phyloP scores from a whole-genome alignment of 805 yeast genomes.

The Yarrowia phangngaensis region DNA sequence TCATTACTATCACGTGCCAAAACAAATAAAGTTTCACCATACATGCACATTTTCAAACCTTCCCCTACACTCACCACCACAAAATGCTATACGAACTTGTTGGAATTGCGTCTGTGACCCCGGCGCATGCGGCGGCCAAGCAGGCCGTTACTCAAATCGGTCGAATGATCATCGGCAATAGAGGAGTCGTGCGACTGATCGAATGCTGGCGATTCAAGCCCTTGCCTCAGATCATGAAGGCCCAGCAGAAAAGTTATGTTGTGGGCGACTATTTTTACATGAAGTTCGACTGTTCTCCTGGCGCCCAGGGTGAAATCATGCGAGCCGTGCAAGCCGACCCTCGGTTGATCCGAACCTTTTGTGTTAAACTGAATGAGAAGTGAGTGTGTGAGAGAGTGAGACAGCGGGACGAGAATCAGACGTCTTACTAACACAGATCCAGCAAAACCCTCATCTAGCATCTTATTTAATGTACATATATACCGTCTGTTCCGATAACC shows the following conservation, averaged over 20 bases:
- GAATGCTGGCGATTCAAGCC: constrained; percentile 73
- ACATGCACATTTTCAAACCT: constrained; percentile 24
- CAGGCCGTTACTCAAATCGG: constrained; percentile 71
- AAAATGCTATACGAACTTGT: constrained; percentile 83
- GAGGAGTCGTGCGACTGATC: constrained; percentile 88
- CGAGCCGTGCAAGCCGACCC: constrained; percentile 84
- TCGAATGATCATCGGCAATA: constrained; percentile 72
- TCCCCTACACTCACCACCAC: constrained; percentile 8
- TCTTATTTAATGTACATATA: constrained; percentile 26
- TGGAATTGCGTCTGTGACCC: constrained; percentile 66
- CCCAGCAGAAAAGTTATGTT: constrained; percentile 84
- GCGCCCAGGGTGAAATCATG: constrained; percentile 79
- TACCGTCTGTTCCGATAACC: too few relatives aligned
- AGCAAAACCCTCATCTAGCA: constrained; percentile 27
- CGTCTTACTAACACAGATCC: constrained; percentile 22
- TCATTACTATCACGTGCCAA: too few relatives aligned
- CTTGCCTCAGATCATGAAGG: constrained; percentile 75
- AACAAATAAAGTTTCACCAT: constrained; percentile 4
- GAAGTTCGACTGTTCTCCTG: constrained; percentile 80
- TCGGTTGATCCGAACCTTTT: constrained; percentile 75
- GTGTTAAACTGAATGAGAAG: constrained; percentile 46
- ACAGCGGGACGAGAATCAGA: too few relatives aligned
- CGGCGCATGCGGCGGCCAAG: constrained; percentile 56
- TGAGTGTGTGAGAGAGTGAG: constrained; percentile 2
- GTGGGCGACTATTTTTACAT: constrained; percentile 85